Evolutionary conservation across 2,329 filamentous ascomycete species (phyloP).

Genomic region (Sclerotinia spermophila): DNA sequence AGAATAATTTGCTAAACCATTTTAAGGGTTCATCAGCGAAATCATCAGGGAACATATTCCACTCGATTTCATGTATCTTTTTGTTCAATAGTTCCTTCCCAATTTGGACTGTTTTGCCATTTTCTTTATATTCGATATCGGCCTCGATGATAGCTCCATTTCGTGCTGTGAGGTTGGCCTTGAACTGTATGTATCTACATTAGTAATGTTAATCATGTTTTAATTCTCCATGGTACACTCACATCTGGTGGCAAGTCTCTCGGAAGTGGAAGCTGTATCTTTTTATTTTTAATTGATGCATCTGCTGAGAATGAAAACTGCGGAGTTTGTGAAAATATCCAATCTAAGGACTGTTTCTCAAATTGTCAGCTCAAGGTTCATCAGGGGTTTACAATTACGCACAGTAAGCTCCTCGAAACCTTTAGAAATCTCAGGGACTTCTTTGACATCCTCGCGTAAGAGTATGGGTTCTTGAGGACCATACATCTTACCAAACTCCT

Average conservation of each 20-base stretch:
- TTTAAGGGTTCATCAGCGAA: neutral
- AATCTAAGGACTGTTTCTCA: slow-evolving; percentile 54
- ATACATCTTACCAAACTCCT: slow-evolving; percentile 68
- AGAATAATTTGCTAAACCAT: slow-evolving; percentile 9
- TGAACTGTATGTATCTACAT: slow-evolving; percentile 20
- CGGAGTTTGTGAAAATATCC: slow-evolving; percentile 84
- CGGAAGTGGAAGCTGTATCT: neutral
- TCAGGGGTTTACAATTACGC: slow-evolving; percentile 29
- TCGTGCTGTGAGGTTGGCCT: slow-evolving; percentile 25
- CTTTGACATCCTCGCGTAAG: slow-evolving; percentile 39
- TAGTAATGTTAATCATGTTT: slow-evolving; percentile 1
- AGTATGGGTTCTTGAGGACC: slow-evolving; percentile 39
- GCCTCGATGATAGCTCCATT: slow-evolving; percentile 29
- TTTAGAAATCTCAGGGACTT: slow-evolving; percentile 52
- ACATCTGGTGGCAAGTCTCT: slow-evolving; percentile 14
- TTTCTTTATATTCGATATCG: slow-evolving; percentile 10
- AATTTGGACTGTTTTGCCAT: neutral
- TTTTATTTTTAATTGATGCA: slow-evolving; percentile 31
- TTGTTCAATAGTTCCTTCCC: slow-evolving; percentile 3
- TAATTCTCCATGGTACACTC: neutral
- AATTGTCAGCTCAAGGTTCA: slow-evolving; percentile 29
- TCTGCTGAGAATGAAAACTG: slow-evolving; percentile 69
- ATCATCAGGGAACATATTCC: slow-evolving; percentile 25
- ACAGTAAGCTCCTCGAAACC: slow-evolving; percentile 62
- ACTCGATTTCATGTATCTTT: slow-evolving; percentile 49